phyloP scores from a whole-genome alignment of 768 basidiomycete genomes.

The Lepiota brunneoincarnata region DNA sequence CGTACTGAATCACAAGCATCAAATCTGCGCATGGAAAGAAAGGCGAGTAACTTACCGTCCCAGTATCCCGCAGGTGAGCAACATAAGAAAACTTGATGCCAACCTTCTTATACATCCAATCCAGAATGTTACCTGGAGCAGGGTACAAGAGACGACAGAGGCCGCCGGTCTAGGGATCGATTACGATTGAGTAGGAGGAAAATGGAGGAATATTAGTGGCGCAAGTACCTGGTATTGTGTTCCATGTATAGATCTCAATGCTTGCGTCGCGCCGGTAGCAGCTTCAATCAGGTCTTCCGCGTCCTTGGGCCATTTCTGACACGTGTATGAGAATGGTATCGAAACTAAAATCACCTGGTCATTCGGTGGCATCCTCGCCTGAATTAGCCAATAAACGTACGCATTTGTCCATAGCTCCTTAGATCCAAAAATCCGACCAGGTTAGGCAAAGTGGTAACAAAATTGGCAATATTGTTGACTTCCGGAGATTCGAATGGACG shows the following conservation, averaged over 20 bases:
- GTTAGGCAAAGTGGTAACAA: constrained; percentile 48
- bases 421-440: constrained; percentile 71
- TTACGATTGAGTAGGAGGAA: background rate
- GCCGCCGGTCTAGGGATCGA: constrained; percentile 18
- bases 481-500: constrained; percentile 77
- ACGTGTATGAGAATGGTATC: constrained; percentile 75
- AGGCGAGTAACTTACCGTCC: constrained; percentile 27
- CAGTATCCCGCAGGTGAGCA: constrained; percentile 32
- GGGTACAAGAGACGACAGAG: constrained; percentile 30
- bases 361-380: background rate
- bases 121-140: constrained; percentile 34
- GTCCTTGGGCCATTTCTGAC: constrained; percentile 59
- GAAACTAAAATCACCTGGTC: constrained; percentile 47
- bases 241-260: constrained; percentile 53
- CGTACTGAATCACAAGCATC: constrained; percentile 45
- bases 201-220: background rate
- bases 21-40: constrained; percentile 4
- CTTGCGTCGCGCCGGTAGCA: constrained; percentile 59
- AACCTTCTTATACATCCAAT: constrained; percentile 33
- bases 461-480: constrained; percentile 74
- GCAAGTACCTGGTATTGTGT: constrained; percentile 47
- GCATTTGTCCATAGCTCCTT: constrained; percentile 80
- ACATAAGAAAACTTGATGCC: constrained; percentile 33
- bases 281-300: constrained; percentile 78
- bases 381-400: constrained; percentile 38